Conservation (phyloP, 768 basidiomycete species). For the Tylopilus felleus region DNA sequence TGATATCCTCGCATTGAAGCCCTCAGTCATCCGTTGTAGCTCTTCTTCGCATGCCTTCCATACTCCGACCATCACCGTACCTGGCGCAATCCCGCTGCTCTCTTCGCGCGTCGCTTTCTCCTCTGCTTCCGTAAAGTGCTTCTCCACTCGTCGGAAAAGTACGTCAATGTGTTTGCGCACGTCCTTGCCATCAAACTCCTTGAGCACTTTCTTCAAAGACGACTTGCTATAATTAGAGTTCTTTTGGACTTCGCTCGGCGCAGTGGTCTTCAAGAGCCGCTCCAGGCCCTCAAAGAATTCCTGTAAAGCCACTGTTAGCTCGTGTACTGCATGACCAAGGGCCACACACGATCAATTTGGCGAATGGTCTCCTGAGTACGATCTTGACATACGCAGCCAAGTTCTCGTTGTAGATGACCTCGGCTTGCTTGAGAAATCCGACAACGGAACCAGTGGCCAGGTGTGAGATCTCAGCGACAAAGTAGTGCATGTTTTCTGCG, state of each 20-base stretch:
- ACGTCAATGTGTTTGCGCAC: conserved; percentile 84
- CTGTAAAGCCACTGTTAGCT: conserved; percentile 39
- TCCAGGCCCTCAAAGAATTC: conserved; percentile 95
- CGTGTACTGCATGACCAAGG: neutral
- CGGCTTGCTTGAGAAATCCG: conserved; percentile 66
- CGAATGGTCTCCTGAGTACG: conserved; percentile 81
- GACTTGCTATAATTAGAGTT: conserved; percentile 74
- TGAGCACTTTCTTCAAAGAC: conserved; percentile 77
- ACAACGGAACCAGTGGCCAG: conserved; percentile 63
- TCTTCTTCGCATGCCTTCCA: conserved; percentile 93
- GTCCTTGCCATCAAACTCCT: conserved; percentile 86
- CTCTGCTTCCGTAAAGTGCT: conserved; percentile 87
- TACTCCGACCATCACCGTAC: conserved; percentile 73
- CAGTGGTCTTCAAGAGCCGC: conserved; percentile 76
- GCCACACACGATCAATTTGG: conserved; percentile 76
- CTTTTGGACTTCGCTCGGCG: conserved; percentile 70
- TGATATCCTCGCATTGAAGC: conserved; percentile 63
- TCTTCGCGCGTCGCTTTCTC: conserved; percentile 59
- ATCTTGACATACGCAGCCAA: conserved; percentile 82
- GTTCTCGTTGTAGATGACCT: conserved; percentile 87
- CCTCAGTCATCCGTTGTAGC: conserved; percentile 65
- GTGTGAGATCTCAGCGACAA: conserved; percentile 76
- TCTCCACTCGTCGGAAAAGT: conserved; percentile 88
- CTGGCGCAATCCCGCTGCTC: conserved; percentile 50
- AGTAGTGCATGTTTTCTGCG: conserved; percentile 95